Conservation (phyloP, 1,139 yeast genomes). For the Suhomyces coccinellae region DNA sequence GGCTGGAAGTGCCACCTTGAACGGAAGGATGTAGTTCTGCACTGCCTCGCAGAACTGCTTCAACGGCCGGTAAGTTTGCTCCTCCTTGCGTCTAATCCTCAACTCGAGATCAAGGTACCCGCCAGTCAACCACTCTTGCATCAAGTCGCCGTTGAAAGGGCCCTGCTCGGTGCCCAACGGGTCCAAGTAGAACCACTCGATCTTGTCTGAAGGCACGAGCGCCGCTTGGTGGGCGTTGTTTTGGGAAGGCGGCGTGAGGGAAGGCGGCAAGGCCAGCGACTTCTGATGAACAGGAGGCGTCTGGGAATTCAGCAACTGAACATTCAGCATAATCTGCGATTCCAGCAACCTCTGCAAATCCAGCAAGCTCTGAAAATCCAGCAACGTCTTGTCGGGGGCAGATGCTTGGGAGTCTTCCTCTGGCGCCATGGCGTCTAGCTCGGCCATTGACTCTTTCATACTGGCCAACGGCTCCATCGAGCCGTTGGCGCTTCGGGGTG, state of each 20-base stretch:
- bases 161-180: constrained; percentile 74
- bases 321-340: background rate
- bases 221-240: constrained; percentile 12
- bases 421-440: background rate
- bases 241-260: constrained; percentile 14
- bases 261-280: constrained; percentile 20
- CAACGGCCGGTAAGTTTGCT: constrained; percentile 40
- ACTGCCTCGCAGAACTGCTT: constrained; percentile 47
- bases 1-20: constrained; percentile 49
- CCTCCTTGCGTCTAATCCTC: constrained; percentile 56
- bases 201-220: constrained; percentile 34
- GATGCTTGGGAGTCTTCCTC: too few species aligned
- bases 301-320: too few species aligned
- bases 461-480: background rate
- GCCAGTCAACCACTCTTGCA: constrained; percentile 76
- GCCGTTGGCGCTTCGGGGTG: constrained; percentile 4
- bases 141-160: constrained; percentile 70
- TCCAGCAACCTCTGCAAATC: too few species aligned
- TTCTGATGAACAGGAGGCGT: constrained; percentile 1
- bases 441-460: too few species aligned
- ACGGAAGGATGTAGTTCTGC: constrained; percentile 58
- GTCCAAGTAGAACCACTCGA: constrained; percentile 74
- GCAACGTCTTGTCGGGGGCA: too few species aligned
- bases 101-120: constrained; percentile 62
- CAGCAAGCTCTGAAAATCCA: too few species aligned